A percentile compares a stretch with the other conserved stretches of the same genome.
Evolutionary conservation across 164 flowering plant genomes (phyloP).

Genomic region (Vitis amurensis): DNA sequence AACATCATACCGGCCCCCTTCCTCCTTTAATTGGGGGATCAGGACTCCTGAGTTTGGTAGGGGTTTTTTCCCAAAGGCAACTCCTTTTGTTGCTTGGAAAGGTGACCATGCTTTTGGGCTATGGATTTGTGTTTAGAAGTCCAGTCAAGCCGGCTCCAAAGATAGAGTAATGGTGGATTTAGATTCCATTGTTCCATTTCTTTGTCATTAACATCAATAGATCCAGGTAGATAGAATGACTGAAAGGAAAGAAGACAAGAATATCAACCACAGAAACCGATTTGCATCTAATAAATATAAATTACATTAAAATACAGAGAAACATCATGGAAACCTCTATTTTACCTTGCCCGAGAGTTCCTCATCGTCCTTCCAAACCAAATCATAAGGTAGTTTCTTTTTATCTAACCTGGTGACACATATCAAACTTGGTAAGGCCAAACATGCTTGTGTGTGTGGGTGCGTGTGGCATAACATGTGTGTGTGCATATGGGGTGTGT

Average conservation of each 20-base stretch:
- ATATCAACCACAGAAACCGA: slow-evolving; percentile 7
- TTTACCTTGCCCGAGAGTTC: slow-evolving; percentile 67
- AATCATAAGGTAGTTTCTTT: slow-evolving; percentile 55
- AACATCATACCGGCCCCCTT: neutral
- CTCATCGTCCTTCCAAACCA: slow-evolving; percentile 63
- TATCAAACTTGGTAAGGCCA: neutral
- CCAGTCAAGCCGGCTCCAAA: slow-evolving; percentile 89
- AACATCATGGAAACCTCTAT: neutral
- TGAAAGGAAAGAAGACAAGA: slow-evolving; percentile 21
- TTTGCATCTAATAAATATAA: neutral
- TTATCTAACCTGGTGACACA: slow-evolving; percentile 54
- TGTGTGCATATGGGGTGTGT: no score
- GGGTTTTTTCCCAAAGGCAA: neutral
- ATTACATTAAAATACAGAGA: neutral
- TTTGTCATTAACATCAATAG: slow-evolving; percentile 60
- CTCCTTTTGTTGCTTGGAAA: slow-evolving; percentile 8
- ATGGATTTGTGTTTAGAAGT: slow-evolving; percentile 49
- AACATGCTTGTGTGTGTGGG: no score
- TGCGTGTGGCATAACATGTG: no score
- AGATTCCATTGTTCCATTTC: slow-evolving; percentile 79
- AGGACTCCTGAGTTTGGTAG: neutral
- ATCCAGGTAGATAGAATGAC: slow-evolving; percentile 92
- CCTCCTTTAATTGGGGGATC: slow-evolving; percentile 2
- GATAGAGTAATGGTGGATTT: slow-evolving; percentile 61
- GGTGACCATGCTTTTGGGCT: slow-evolving; percentile 58